phyloP scores from a whole-genome alignment of 2,329 filamentous ascomycete genomes.

The Tolypocladium nubicola region DNA sequence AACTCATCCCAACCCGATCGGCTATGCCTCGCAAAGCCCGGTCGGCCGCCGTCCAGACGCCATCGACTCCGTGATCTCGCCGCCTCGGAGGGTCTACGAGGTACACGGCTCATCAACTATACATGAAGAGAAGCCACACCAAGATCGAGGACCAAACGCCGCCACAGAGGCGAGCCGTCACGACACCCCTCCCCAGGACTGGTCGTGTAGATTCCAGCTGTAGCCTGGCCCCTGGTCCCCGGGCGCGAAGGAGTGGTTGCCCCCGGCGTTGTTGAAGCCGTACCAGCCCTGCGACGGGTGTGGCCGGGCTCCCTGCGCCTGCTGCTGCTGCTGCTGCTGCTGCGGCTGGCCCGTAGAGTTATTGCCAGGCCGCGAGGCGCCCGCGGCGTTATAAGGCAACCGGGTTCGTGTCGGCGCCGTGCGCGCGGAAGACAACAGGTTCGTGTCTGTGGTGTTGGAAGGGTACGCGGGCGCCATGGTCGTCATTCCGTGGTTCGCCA shows the following conservation, averaged over 20 bases:
- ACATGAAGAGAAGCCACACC: not conserved
- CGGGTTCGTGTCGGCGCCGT: not conserved
- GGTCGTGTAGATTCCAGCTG: slow-evolving; percentile 11
- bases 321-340: not conserved
- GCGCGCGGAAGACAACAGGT: not conserved
- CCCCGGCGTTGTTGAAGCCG: slow-evolving; percentile 7
- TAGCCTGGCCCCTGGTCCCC: slow-evolving; percentile 13
- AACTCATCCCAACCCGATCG: not conserved
- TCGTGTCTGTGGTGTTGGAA: not conserved
- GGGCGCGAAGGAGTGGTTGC: slow-evolving; percentile 8
- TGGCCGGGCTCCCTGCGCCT: not conserved
- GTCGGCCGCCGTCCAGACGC: not conserved
- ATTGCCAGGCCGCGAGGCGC: not conserved
- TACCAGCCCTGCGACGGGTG: slow-evolving; percentile 2
- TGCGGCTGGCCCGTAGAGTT: not conserved
- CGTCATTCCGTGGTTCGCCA: not conserved
- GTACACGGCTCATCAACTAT: not conserved
- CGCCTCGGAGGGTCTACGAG: not conserved
- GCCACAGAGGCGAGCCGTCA: not conserved
- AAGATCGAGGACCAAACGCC: not conserved
- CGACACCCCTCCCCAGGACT: slow-evolving; percentile 8
- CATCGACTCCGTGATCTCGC: not conserved
- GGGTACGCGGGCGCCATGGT: slow-evolving; percentile 1
- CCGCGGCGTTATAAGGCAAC: not conserved
- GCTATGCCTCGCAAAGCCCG: not conserved